These are phyloP conservation scores for Cladobotryum protrusum DNA, from an alignment of 2,329 filamentous ascomycete genomes.

Conservation along the genomic window DNA sequence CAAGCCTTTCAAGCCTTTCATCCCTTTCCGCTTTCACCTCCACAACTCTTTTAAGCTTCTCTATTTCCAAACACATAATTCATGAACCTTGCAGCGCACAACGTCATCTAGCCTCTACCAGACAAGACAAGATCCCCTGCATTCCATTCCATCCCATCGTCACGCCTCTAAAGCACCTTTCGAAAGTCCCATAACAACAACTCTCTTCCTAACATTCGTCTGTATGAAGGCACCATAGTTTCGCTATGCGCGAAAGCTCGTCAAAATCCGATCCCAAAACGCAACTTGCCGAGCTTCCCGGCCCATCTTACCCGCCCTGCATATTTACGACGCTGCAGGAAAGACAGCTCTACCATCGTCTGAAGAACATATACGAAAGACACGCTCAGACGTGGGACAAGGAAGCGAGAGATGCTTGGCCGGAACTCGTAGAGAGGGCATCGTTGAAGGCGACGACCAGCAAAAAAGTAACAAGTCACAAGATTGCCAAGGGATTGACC, in stretches of 20 bases:
- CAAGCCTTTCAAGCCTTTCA: not conserved
- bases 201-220: too few relatives aligned
- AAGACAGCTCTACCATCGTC: conserved; percentile 1
- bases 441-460: conserved; percentile 5
- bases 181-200: too few relatives aligned
- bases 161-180: too few relatives aligned
- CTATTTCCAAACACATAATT: too few relatives aligned
- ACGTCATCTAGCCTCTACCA: too few relatives aligned
- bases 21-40: not conserved
- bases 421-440: conserved; percentile 6
- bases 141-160: too few relatives aligned
- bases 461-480: conserved; percentile 9
- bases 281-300: too few relatives aligned
- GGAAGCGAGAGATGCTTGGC: conserved; percentile 4
- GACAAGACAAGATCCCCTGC: too few relatives aligned
- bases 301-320: conserved; percentile 4
- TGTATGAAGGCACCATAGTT: too few relatives aligned
- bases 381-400: conserved; percentile 7
- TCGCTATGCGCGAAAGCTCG: too few relatives aligned
- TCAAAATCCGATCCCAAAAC: too few relatives aligned
- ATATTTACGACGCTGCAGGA: not conserved
- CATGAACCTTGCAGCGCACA: too few relatives aligned
- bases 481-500: not conserved
- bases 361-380: not conserved
- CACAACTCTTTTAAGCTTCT: not conserved